phyloP scores from a whole-genome alignment of 2,329 filamentous ascomycete species.

The Fusarium metavorans region DNA sequence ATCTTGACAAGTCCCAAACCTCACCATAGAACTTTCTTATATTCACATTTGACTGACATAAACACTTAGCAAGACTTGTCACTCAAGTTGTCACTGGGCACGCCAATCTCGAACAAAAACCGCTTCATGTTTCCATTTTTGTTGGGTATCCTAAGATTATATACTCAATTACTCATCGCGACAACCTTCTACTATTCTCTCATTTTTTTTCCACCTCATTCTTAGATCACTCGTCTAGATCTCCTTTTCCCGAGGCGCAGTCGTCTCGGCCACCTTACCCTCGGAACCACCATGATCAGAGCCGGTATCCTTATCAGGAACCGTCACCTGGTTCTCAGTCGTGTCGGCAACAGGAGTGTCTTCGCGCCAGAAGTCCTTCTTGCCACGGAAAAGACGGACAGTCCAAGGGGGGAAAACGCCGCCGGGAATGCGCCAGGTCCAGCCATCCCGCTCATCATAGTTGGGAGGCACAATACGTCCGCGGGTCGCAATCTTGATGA shows the following conservation, averaged over 20 bases:
- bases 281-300: slow-evolving; percentile 43
- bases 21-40: not conserved
- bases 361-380: slow-evolving; percentile 78
- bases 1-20: too few species aligned
- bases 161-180: slow-evolving; percentile 1
- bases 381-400: slow-evolving; percentile 70
- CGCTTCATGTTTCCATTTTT: slow-evolving; percentile 3
- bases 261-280: slow-evolving; percentile 34
- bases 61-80: not conserved
- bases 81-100: not conserved
- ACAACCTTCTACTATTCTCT: slow-evolving; percentile 18
- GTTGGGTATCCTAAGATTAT: slow-evolving; percentile 20
- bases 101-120: not conserved
- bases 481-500: slow-evolving; percentile 73
- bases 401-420: slow-evolving; percentile 83
- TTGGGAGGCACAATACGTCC: slow-evolving; percentile 81
- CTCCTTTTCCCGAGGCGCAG: slow-evolving; percentile 37
- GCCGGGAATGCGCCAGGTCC: slow-evolving; percentile 82
- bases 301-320: slow-evolving; percentile 33
- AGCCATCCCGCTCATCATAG: slow-evolving; percentile 81
- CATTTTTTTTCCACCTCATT: not conserved
- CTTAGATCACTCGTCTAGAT: not conserved
- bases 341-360: slow-evolving; percentile 41
- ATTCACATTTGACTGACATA: not conserved
- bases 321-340: slow-evolving; percentile 19